Conservation (phyloP, 78 protist species). For the Dictyostelium citrinum region DNA sequence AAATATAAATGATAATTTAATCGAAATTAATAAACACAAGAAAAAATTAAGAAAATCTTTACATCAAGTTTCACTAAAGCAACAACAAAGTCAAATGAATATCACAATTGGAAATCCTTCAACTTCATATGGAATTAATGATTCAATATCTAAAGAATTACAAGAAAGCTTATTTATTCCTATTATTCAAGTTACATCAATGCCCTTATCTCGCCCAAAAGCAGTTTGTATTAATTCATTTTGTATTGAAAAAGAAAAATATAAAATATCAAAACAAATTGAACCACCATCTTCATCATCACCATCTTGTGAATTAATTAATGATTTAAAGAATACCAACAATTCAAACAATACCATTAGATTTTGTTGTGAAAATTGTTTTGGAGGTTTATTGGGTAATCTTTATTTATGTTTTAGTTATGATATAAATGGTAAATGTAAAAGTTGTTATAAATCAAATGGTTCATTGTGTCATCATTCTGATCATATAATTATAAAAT, state of each 20-base stretch:
- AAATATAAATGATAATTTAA: conserved; percentile 3
- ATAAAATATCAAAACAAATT: neutral
- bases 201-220: neutral
- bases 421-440: conserved; percentile 7
- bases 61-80: neutral
- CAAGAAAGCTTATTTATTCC: neutral
- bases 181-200: neutral
- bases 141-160: neutral
- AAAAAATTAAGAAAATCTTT: neutral
- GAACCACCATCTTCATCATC: neutral
- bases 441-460: neutral
- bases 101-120: neutral
- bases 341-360: neutral
- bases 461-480: neutral
- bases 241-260: conserved; percentile 4
- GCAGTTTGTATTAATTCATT: neutral
- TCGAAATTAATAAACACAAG: neutral
- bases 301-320: neutral
- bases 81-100: neutral
- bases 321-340: neutral
- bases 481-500: neutral
- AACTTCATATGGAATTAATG: neutral
- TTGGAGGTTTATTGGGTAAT: neutral
- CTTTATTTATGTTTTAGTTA: neutral
- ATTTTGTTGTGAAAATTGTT: conserved; percentile 2